Evolutionary conservation across 2,329 filamentous ascomycete genomes (phyloP), one percentile per base, ranked within the genome.

Genomic region (Thelonectria discophora): DNA sequence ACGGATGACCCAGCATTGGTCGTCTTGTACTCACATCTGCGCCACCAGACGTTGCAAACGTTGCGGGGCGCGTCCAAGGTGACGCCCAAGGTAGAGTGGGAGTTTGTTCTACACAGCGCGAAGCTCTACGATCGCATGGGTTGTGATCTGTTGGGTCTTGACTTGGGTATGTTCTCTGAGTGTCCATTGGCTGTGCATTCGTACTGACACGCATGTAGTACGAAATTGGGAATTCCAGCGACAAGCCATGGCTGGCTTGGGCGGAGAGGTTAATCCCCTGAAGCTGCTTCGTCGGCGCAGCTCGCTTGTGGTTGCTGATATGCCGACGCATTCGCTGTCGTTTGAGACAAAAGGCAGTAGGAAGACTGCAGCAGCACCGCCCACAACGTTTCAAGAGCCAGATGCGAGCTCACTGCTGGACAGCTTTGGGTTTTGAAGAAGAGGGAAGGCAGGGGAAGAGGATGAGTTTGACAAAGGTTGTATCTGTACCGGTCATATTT

Each of bases 1-100:
- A 92, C 93, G 0, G 94, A 98, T 69, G 95, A 99, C 74, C 94
- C 95, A 0, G 92, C 93, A 0, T 84, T 97, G 2, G 88, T 97
- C 1, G 87, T 97, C 1, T 80, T 99, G 2, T 99, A 99, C 76
- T 86, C 90, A 24, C 90, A 97, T 69, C 84, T 99, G 9, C 88
- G 94, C 49, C 90, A 90, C 65, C 90, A 90, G 77, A 93, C 90
- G 0, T 78, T 94, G 1, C 92, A 96, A 74, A 96, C 93, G 0
- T 84, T 97, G 8, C 88, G 90, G 32, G 94, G 93, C n/a, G 92
- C 92, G 7, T 90, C 90, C 0, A 92, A 93, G 76, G 84, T 97
- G 17, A 89, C 88, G 2, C 90, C 91, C 0, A 86, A 86, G 64
- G 88, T 90, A 4, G 94, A 97, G 77, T 97, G 92, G 91, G 87